Base-by-base conservation (phyloP, 164 flowering plant genomes). In the Umbilicus rupestris region DNA sequence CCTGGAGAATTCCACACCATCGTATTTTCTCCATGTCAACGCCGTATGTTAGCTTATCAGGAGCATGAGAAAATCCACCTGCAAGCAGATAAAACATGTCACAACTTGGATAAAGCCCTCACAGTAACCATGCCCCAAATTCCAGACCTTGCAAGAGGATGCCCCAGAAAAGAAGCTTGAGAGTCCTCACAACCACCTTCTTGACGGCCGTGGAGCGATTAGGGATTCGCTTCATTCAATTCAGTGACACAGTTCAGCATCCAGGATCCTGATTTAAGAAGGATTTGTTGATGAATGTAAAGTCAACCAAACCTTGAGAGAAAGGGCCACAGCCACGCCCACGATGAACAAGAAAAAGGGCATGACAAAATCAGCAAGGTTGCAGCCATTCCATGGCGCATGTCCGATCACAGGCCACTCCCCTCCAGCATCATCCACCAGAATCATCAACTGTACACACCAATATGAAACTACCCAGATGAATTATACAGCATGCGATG, bases 1-100 rank as follows among this genome's bases (percentile, higher is more conserved):
- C 98, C 98, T 89, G 98, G 64, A 92, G 95, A 73, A 92, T 89
- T 49, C 96, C 96, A 71, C 84, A 86, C 89, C 85, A 87, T 67
- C 98, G 73, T 65, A 92, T 83, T 22, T 31, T 57, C 75, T 69
- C 87, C 86, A 90, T 81, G 73, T 90, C 92, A 70, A 87, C 98
- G 6, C 98, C 98, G 71, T 89, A 89, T 11, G 87, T 76, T 49
- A 89, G 80, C 52, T 85, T 65, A 75, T 88, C 95, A 3, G 96
- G 95, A 69, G 92, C 96, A 79, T 89, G 96, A 8, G 92, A 85
- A 71, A 65, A 92, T 30, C 96, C 95, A 15, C 95, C 95, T 89
- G 66, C 68, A 79, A 17, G n/a, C n/a, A n/a, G n/a, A n/a, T n/a
- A n/a, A n/a, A n/a, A n/a, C n/a, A n/a, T n/a, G n/a, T n/a, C n/a